A percentile compares a stretch with the other conserved stretches of the same genome.
phyloP scores from a whole-genome alignment of 305 asterid species.

The Fraxinus ornus region DNA sequence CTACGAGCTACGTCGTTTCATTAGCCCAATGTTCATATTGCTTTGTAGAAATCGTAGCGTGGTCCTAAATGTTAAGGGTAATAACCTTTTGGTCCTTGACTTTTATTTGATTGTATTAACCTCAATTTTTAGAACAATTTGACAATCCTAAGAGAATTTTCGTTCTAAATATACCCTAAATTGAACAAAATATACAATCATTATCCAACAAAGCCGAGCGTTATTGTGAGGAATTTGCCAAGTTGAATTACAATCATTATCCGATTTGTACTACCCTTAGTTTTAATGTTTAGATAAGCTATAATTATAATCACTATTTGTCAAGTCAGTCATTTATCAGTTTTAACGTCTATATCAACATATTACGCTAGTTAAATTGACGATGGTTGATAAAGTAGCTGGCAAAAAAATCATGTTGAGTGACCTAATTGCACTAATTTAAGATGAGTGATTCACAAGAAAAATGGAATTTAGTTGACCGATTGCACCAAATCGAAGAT shows the following conservation, averaged over 20 bases:
- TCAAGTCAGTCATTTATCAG: neutral
- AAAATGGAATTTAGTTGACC: neutral
- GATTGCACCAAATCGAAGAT: neutral
- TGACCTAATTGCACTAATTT: neutral
- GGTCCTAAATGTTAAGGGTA: neutral
- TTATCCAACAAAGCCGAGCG: neutral
- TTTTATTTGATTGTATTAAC: neutral
- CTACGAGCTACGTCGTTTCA: neutral
- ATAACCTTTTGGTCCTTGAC: neutral
- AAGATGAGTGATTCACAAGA: neutral
- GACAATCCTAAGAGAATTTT: neutral
- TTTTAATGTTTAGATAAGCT: neutral
- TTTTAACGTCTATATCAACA: neutral
- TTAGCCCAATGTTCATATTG: neutral
- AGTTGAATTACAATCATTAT: neutral
- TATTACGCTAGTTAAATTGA: neutral
- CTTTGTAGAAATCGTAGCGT: neutral
- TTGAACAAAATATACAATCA: neutral
- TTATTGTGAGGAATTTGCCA: neutral
- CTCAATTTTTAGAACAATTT: neutral
- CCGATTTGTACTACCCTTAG: neutral
- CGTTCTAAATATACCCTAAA: neutral
- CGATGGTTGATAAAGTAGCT: neutral
- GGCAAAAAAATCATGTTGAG: neutral
- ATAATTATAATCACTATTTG: neutral